Percentiles rank a stretch among this genome's conserved stretches.
Evolutionary conservation across 371 early-diverging fungal species (phyloP).

Genomic region (Mucor velutinosus): DNA sequence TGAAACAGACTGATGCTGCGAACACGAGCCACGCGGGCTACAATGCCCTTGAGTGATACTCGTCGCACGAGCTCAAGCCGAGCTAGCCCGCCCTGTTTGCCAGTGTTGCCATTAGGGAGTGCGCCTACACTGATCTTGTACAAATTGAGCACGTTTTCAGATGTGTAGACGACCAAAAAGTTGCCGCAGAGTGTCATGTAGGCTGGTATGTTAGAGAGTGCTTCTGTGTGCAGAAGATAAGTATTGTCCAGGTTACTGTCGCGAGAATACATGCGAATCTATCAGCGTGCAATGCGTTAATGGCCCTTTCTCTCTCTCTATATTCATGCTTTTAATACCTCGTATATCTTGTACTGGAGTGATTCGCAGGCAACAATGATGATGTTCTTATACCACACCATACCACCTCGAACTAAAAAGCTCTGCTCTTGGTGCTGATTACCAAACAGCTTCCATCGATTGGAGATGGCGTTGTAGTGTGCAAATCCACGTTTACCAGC

Average conservation of each 20-base stretch:
- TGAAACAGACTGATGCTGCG: conserved; percentile 59
- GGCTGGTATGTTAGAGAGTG: conserved; percentile 43
- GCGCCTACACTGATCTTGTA: conserved; percentile 28
- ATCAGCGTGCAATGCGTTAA: background rate
- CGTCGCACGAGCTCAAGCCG: conserved; percentile 61
- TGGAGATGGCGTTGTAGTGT: conserved; percentile 72
- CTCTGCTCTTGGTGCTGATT: conserved; percentile 85
- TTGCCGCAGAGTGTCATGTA: conserved; percentile 61
- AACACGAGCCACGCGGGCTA: conserved; percentile 54
- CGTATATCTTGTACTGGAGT: conserved; percentile 46
- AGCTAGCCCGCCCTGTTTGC: conserved; percentile 10
- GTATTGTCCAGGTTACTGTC: conserved; percentile 75
- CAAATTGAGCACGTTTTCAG: conserved; percentile 67
- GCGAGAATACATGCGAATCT: conserved; percentile 76
- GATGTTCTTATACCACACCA: conserved; percentile 78
- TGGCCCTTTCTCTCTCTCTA: background rate
- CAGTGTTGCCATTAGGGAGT: background rate
- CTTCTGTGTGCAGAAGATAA: conserved; percentile 58
- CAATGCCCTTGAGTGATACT: conserved; percentile 69
- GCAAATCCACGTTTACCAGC: conserved; percentile 82
- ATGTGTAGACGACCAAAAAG: conserved; percentile 68
- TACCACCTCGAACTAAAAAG: conserved; percentile 72
- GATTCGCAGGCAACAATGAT: conserved; percentile 69
- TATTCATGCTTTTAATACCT: conserved; percentile 48
- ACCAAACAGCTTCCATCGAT: conserved; percentile 86